phyloP scores from a whole-genome alignment of 2,329 filamentous ascomycete species.

The Cercospora beticola region DNA sequence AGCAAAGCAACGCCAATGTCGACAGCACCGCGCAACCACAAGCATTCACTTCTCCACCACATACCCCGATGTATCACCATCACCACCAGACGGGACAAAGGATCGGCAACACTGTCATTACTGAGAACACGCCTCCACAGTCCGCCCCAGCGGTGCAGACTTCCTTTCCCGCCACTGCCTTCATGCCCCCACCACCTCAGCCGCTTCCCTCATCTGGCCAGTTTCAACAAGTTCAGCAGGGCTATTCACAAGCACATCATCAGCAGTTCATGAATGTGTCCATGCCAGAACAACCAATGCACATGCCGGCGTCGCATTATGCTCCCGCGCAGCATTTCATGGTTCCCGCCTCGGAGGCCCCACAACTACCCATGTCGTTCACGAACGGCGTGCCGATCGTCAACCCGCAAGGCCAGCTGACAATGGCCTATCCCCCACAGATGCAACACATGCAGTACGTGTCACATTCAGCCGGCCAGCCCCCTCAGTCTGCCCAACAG shows the following conservation, averaged over 20 bases:
- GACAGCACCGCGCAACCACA: slow-evolving; percentile 27
- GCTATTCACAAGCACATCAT: slow-evolving; percentile 16
- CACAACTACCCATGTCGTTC: slow-evolving; percentile 26
- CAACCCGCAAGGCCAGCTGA: slow-evolving; percentile 28
- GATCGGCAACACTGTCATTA: slow-evolving; percentile 36
- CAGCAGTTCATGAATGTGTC: slow-evolving; percentile 33
- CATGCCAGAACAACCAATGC: slow-evolving; percentile 26
- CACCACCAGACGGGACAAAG: slow-evolving; percentile 24
- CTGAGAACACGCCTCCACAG: slow-evolving; percentile 51
- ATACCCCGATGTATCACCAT: slow-evolving; percentile 42
- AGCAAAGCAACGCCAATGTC: slow-evolving; percentile 30
- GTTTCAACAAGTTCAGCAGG: slow-evolving; percentile 6
- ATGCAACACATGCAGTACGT: slow-evolving; percentile 28
- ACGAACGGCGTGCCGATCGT: slow-evolving; percentile 32
- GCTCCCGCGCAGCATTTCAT: slow-evolving; percentile 19
- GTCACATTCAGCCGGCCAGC: slow-evolving; percentile 23
- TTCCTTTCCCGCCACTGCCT: slow-evolving; percentile 43
- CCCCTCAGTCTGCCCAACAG: slow-evolving; percentile 19
- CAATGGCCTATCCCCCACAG: slow-evolving; percentile 29
- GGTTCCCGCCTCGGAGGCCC: slow-evolving; percentile 14
- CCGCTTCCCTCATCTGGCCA: slow-evolving; percentile 2
- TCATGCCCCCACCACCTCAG: slow-evolving; percentile 33
- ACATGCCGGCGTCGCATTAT: slow-evolving; percentile 19
- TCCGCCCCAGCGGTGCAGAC: slow-evolving; percentile 53
- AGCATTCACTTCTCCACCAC: slow-evolving; percentile 47